phyloP scores from a whole-genome alignment of 495 filamentous ascomycete species.

The Hypoxylon lienhwacheense region DNA sequence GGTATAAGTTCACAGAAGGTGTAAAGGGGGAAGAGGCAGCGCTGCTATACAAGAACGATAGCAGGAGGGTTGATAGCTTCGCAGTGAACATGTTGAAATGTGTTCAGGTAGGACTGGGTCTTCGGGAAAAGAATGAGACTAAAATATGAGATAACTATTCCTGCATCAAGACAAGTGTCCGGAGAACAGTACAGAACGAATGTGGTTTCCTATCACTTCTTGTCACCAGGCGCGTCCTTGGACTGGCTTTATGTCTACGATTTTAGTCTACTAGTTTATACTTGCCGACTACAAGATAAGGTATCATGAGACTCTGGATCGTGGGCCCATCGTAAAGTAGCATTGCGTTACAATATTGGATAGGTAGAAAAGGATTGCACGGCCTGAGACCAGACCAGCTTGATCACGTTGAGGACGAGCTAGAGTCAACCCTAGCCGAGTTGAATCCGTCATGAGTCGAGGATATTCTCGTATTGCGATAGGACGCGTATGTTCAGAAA shows the following conservation, averaged over 20 bases:
- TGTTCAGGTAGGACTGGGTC: background rate
- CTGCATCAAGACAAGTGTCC: background rate
- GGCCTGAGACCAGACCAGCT: slow-evolving; percentile 15
- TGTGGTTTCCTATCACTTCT: slow-evolving; percentile 5
- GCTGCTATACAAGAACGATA: slow-evolving; percentile 14
- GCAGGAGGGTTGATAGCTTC: slow-evolving; percentile 16
- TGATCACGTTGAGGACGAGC: slow-evolving; percentile 2
- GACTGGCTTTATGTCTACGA: slow-evolving; percentile 18
- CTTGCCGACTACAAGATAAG: slow-evolving; percentile 17
- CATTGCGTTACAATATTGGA: slow-evolving; percentile 18
- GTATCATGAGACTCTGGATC: slow-evolving; percentile 7
- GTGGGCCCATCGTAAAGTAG: slow-evolving; percentile 7
- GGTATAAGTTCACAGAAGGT: slow-evolving; percentile 19
- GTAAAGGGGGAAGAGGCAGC: slow-evolving; percentile 21
- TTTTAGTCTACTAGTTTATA: background rate
- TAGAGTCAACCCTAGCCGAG: slow-evolving; percentile 8
- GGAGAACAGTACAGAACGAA: slow-evolving; percentile 18
- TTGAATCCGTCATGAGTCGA: slow-evolving; percentile 8
- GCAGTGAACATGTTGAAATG: slow-evolving; percentile 21
- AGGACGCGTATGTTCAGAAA: slow-evolving; percentile 25
- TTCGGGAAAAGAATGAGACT: background rate
- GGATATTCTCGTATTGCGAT: slow-evolving; percentile 19
- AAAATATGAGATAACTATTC: slow-evolving; percentile 4
- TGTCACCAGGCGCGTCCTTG: slow-evolving; percentile 1
- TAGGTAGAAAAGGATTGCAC: slow-evolving; percentile 3